Base-by-base conservation (phyloP, 2,329 filamentous ascomycete species). In the Pseudogymnoascus sp. region DNA sequence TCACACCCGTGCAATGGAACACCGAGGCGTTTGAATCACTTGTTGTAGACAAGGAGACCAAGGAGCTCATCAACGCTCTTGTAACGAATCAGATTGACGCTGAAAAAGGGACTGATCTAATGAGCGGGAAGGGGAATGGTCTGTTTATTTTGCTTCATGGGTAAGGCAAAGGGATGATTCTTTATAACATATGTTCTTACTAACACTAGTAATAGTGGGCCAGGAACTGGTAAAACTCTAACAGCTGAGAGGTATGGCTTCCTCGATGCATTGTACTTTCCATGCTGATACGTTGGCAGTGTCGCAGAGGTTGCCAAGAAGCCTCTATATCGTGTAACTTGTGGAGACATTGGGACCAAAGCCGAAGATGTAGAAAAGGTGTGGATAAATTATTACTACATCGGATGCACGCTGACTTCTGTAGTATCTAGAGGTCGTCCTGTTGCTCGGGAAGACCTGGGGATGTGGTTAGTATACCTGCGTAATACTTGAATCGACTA, bases 341-440 rank as follows among this genome's bases (percentile, higher is more conserved):
- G 86, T 0, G 88, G 88, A 25, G 88, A 92, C 68, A 78, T 92
- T 0, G 88, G 89, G 30, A 74, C 83, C 2, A 81, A 86, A 59
- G 81, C 85, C 0, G 78, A 80, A 62, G 81, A 81, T 12, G 79
- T 92, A 0, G 89, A 92, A 70, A 75, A 68, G 6, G 30, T 33
- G 30, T 33, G 30, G 30, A 33, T 33, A 33, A 33, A 33, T 11
- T 33, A 2, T 33, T 33, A 33, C 30, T 33, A 33, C 9, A 11
- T 33, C 1, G 9, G 30, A 33, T 3, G 7, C 1, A 33, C 6
- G 30, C 30, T 33, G 9, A 33, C 30, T 2, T 33, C 9, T 33
- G 6, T 6, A 65, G 6, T 69, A 70, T 33, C 59, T 69, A 0
- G 61, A 67, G 20, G 61, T 57, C 0, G 66, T 68, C 4, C 38